phyloP scores from a whole-genome alignment of 257 asterid species.

The Fraxinus excelsior region DNA sequence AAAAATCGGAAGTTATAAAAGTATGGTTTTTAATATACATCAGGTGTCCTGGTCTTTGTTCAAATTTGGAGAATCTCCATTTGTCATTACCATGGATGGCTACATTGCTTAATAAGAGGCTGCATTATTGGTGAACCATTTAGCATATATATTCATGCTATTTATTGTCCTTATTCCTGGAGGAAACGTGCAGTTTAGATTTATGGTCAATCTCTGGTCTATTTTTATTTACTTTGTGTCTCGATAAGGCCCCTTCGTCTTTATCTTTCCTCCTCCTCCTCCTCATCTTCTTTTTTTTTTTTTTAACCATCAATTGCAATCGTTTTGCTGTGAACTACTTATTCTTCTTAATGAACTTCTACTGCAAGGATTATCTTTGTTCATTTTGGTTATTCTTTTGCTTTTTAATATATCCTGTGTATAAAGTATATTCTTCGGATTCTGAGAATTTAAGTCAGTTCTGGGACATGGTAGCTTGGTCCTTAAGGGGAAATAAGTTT shows the following conservation, averaged over 20 bases:
- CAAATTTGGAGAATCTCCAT: background rate
- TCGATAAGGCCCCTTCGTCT: background rate
- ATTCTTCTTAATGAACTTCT: background rate
- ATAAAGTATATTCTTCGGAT: background rate
- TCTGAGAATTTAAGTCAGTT: background rate
- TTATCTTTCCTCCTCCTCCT: background rate
- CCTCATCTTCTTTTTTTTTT: background rate
- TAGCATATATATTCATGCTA: background rate
- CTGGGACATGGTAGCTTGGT: background rate
- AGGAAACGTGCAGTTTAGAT: background rate
- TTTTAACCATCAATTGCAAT: background rate
- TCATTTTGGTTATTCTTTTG: background rate
- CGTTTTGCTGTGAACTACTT: background rate
- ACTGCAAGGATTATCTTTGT: background rate
- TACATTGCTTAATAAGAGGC: background rate
- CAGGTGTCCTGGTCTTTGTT: background rate
- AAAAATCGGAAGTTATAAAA: background rate
- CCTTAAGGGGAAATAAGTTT: background rate
- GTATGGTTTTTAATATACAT: background rate
- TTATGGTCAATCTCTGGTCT: background rate
- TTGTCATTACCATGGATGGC: background rate
- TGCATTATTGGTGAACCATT: background rate
- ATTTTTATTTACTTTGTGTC: background rate
- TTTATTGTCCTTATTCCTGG: background rate
- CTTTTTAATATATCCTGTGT: background rate